Evolutionary conservation across 2,329 filamentous ascomycete genomes (phyloP).

Genomic region (Juglanconis sp.): DNA sequence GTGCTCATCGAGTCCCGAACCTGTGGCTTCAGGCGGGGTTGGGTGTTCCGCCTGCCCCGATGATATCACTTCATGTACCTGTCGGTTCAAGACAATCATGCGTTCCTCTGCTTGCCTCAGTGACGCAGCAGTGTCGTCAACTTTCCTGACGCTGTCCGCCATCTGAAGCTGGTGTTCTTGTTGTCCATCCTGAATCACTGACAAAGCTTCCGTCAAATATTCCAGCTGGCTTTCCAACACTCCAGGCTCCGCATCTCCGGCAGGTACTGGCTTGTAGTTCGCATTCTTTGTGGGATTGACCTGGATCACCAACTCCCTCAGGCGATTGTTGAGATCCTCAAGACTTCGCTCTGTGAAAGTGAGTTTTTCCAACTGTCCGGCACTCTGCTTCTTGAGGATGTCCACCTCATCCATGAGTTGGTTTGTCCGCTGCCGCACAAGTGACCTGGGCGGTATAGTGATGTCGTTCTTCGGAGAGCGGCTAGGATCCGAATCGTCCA

Average conservation of each 20-base stretch:
- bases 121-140: conserved; percentile 21
- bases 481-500: conserved; percentile 59
- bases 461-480: conserved; percentile 41
- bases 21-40: conserved; percentile 55
- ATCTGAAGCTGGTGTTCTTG: conserved; percentile 31
- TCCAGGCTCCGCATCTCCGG: conserved; percentile 38
- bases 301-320: conserved; percentile 15
- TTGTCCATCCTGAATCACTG: conserved; percentile 58
- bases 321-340: conserved; percentile 57
- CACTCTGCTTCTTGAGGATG: conserved; percentile 31
- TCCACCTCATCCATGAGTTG: conserved; percentile 45
- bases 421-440: conserved; percentile 50
- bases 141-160: conserved; percentile 24
- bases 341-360: conserved; percentile 63
- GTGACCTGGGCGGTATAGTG: conserved; percentile 59
- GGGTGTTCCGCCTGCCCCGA: conserved; percentile 46
- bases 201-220: conserved; percentile 67
- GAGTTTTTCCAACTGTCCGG: conserved; percentile 48
- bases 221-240: conserved; percentile 59
- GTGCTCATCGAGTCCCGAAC: conserved; percentile 62
- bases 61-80: conserved; percentile 58
- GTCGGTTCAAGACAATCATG: conserved; percentile 61
- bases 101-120: conserved; percentile 48
- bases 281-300: conserved; percentile 54
- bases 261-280: conserved; percentile 43